Percentiles rank a stretch among this genome's conserved stretches.
Conservation (phyloP, 1,139 yeast genomes). For the Wickerhamomyces sp. region DNA sequence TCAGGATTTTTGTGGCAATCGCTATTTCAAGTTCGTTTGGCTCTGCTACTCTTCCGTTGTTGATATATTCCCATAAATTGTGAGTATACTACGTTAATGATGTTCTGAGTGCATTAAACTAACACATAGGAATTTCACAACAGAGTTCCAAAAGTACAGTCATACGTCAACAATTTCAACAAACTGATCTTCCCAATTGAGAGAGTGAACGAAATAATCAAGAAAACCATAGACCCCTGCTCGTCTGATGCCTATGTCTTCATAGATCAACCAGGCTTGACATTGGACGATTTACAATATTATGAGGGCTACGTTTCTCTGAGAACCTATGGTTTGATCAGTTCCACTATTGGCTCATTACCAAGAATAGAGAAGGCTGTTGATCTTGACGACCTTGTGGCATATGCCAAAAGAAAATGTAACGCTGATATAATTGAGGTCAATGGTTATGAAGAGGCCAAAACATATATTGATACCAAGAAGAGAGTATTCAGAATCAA, state of each 20-base stretch:
- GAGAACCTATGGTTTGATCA: conserved; percentile 47
- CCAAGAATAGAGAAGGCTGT: conserved; percentile 46
- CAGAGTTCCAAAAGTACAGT: conserved; percentile 22
- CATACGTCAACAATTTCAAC: conserved; percentile 19
- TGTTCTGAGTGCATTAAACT: not conserved
- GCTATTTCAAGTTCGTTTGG: not conserved
- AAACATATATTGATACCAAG: conserved; percentile 53
- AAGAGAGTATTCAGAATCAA: conserved; percentile 55
- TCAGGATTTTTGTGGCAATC: not conserved
- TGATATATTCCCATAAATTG: conserved; percentile 33
- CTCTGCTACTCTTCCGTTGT: conserved; percentile 26
- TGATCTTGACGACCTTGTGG: conserved; percentile 44
- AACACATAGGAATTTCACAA: not conserved
- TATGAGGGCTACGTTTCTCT: conserved; percentile 46
- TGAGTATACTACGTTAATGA: conserved; percentile 7
- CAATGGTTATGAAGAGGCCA: conserved; percentile 37
- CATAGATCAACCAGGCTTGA: conserved; percentile 67
- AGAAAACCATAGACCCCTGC: conserved; percentile 53
- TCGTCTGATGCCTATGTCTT: conserved; percentile 66
- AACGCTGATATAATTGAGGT: conserved; percentile 29
- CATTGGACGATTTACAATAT: conserved; percentile 47
- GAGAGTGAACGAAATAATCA: conserved; percentile 43
- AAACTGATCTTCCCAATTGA: conserved; percentile 23
- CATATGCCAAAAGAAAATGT: conserved; percentile 24
- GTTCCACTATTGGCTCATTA: conserved; percentile 61